Percentiles rank a stretch among this genome's conserved stretches.
These are phyloP conservation scores for Lanmaoa rubissima DNA, from an alignment of 768 basidiomycete species.

Conservation along the genomic window DNA sequence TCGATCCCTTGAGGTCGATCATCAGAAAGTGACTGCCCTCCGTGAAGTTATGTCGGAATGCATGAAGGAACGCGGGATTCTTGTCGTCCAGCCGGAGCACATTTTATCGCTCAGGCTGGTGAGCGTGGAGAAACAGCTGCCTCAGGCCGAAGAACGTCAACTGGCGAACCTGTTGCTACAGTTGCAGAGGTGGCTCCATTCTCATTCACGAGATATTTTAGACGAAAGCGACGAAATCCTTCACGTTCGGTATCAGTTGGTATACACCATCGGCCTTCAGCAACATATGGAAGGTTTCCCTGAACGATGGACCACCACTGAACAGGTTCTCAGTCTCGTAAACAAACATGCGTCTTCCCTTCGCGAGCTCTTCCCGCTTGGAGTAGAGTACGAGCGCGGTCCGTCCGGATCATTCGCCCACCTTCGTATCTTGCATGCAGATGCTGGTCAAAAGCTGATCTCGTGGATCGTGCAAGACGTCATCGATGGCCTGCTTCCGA, in stretches of 20 bases:
- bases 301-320: slow-evolving; percentile 34
- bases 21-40: slow-evolving; percentile 24
- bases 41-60: slow-evolving; percentile 39
- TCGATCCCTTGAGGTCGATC: slow-evolving; percentile 33
- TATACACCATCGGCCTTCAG: slow-evolving; percentile 36
- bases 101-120: slow-evolving; percentile 50
- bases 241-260: slow-evolving; percentile 36
- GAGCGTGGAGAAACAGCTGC: slow-evolving; percentile 38
- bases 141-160: not conserved
- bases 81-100: slow-evolving; percentile 54
- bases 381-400: slow-evolving; percentile 19
- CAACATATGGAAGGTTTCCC: slow-evolving; percentile 29
- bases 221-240: slow-evolving; percentile 35
- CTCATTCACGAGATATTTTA: slow-evolving; percentile 26
- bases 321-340: slow-evolving; percentile 32
- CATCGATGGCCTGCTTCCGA: slow-evolving; percentile 12
- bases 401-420: slow-evolving; percentile 22
- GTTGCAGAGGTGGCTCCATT: slow-evolving; percentile 27
- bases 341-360: slow-evolving; percentile 15
- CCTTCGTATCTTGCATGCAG: slow-evolving; percentile 20
- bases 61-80: slow-evolving; percentile 38
- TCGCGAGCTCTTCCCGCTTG: not conserved
- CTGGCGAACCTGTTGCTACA: slow-evolving; percentile 24
- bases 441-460: slow-evolving; percentile 13
- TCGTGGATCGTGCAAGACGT: slow-evolving; percentile 15